phyloP scores from a whole-genome alignment of 2,329 filamentous ascomycete genomes.

The Lachnellula hyalina region DNA sequence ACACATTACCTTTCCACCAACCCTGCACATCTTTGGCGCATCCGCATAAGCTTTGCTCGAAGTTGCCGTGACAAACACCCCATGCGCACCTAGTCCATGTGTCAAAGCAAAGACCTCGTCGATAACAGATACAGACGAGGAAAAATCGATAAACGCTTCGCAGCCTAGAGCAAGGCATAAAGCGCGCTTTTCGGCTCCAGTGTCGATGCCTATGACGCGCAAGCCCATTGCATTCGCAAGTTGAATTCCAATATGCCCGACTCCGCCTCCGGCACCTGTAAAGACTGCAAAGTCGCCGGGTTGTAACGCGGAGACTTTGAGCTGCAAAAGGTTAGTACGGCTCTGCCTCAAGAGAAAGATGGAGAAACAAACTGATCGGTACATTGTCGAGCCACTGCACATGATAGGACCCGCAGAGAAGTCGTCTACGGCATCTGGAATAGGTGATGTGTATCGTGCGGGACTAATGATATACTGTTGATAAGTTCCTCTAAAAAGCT shows the following conservation, averaged over 20 bases:
- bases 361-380: slow-evolving; percentile 37
- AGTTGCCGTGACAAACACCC: too few relatives aligned
- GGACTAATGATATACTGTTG: slow-evolving; percentile 54
- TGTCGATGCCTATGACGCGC: slow-evolving; percentile 23
- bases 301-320: slow-evolving; percentile 43
- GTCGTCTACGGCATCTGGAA: slow-evolving; percentile 50
- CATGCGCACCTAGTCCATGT: too few relatives aligned
- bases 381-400: slow-evolving; percentile 54
- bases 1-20: too few relatives aligned
- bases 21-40: too few relatives aligned
- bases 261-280: slow-evolving; percentile 25
- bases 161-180: slow-evolving; percentile 22
- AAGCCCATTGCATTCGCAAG: slow-evolving; percentile 24
- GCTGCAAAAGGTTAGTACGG: too few relatives aligned
- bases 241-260: slow-evolving; percentile 26
- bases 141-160: slow-evolving; percentile 21
- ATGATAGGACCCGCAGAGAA: slow-evolving; percentile 54
- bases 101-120: too few relatives aligned
- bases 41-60: too few relatives aligned
- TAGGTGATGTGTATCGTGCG: slow-evolving; percentile 39
- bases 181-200: slow-evolving; percentile 17
- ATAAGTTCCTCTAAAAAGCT: slow-evolving; percentile 44
- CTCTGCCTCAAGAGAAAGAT: too few relatives aligned
- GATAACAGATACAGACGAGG: too few relatives aligned
- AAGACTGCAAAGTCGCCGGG: slow-evolving; percentile 20